Percentiles rank a stretch among this genome's conserved stretches.
These are phyloP conservation scores for Neopestalotiopsis sp. DNA, from an alignment of 2,329 filamentous ascomycete genomes.

Conservation along the genomic window DNA sequence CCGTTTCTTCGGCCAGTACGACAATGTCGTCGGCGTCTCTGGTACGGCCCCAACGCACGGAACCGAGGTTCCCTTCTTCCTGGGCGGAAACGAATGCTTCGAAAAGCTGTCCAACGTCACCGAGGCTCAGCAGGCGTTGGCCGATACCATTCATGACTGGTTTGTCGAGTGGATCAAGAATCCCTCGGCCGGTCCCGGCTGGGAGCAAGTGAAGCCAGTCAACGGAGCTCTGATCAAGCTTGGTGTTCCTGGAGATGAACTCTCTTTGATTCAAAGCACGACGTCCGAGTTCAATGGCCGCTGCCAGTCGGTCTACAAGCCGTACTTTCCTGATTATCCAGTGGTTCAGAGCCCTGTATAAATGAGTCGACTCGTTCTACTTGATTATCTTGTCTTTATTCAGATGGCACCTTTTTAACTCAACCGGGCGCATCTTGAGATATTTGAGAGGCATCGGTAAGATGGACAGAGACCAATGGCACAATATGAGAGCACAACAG, in stretches of 20 bases:
- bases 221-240: conserved; percentile 37
- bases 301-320: conserved; percentile 33
- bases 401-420: too few species aligned
- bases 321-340: conserved; percentile 18
- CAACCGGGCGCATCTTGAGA: too few species aligned
- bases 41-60: conserved; percentile 42
- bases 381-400: background rate
- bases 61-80: conserved; percentile 50
- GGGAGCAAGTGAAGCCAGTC: conserved; percentile 38
- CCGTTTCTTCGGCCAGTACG: conserved; percentile 47
- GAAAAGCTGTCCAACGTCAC: conserved; percentile 38
- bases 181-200: conserved; percentile 45
- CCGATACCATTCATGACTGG: conserved; percentile 46
- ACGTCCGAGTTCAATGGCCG: conserved; percentile 38
- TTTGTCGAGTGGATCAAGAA: conserved; percentile 51
- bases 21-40: conserved; percentile 43
- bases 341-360: conserved; percentile 17
- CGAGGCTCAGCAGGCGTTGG: conserved; percentile 42
- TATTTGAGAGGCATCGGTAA: too few species aligned
- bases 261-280: conserved; percentile 31
- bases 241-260: conserved; percentile 40
- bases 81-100: conserved; percentile 50
- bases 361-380: background rate
- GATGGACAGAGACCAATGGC: too few species aligned
- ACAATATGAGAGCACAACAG: too few species aligned